These are phyloP conservation scores for Penicillium ochrochloron DNA, from an alignment of 495 filamentous ascomycete genomes.

Conservation along the genomic window DNA sequence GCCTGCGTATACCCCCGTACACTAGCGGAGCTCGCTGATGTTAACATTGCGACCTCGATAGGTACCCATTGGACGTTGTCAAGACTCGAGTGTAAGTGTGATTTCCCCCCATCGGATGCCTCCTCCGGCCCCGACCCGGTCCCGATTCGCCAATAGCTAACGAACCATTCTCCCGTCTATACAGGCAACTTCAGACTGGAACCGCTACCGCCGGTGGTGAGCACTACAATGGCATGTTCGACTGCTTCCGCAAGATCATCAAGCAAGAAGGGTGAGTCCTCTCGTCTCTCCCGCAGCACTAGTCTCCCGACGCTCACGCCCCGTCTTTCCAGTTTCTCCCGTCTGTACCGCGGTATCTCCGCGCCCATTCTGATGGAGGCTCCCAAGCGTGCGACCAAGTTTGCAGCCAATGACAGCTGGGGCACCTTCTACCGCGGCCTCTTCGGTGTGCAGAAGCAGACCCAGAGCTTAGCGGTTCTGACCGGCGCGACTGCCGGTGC, in stretches of 20 bases:
- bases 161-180: slow-evolving; percentile 6
- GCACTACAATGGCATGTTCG: slow-evolving; percentile 92
- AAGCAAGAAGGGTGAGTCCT: slow-evolving; percentile 81
- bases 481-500: slow-evolving; percentile 95
- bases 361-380: slow-evolving; percentile 99
- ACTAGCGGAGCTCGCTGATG: not conserved
- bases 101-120: slow-evolving; percentile 21
- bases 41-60: slow-evolving; percentile 41
- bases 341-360: slow-evolving; percentile 92
- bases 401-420: slow-evolving; percentile 98
- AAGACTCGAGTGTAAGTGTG: slow-evolving; percentile 90
- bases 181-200: slow-evolving; percentile 85
- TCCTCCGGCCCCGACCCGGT: slow-evolving; percentile 8
- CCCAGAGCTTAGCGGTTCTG: slow-evolving; percentile 82
- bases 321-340: slow-evolving; percentile 64
- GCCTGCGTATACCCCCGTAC: not conserved
- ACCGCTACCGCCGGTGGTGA: slow-evolving; percentile 67
- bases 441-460: slow-evolving; percentile 87
- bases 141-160: slow-evolving; percentile 20
- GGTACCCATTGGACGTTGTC: slow-evolving; percentile 98
- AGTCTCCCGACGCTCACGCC: slow-evolving; percentile 15
- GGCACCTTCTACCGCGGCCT: slow-evolving; percentile 84
- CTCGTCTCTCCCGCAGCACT: not conserved
- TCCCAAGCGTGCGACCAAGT: slow-evolving; percentile 97
- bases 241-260: slow-evolving; percentile 94